Base-by-base conservation (phyloP, 2,329 filamentous ascomycete genomes). In the Atkinsonella texensis region DNA sequence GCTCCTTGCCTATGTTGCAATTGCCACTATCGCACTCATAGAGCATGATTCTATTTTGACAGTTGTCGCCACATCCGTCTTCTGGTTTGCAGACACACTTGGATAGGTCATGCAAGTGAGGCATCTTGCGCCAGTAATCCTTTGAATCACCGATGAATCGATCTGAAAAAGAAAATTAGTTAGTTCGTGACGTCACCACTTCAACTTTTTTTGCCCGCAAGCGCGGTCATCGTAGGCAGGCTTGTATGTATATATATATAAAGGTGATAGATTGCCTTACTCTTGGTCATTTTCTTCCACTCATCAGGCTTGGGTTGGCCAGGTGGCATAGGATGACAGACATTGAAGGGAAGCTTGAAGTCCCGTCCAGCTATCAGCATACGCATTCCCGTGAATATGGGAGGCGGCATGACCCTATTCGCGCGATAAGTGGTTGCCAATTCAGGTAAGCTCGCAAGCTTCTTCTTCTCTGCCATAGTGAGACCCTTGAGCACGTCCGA, bases 11-110 rank as follows among this genome's bases (percentile, higher is more conserved):
- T 15, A 91, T 73, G 53, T 83, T 86, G 72, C 93, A 98, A 65
- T 96, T 98, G 52, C 78, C 84, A 46, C 85, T 79, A 65, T 97
- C 89, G 65, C 93, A 98, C 70, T 98, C 93, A 66, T 96, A 97
- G 52, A 95, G 83, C 89, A 97, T 97, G 66, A 89, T 89, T 55
- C 89, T 79, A 66, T 98, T 98, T 63, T 95, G 87, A 68, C 93
- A 98, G 60, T 86, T 79, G 56, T 96, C 89, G 56, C 83, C 87
- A 62, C 93, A 97, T 38, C 89, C 89, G 50, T 84, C 81, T 50
- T 90, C 86, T 7, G 79, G 74, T 42, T 73, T 81, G 70, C 89
- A 95, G 53, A 89, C 82, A 63, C 89, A 95, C 63, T 81, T 84
- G 54, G 84, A 87, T 52, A 81, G 80, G 55, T 87, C 79, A 59